These are phyloP conservation scores for Teratosphaeria zuluensis DNA, from an alignment of 2,329 filamentous ascomycete genomes.

Conservation along the genomic window DNA sequence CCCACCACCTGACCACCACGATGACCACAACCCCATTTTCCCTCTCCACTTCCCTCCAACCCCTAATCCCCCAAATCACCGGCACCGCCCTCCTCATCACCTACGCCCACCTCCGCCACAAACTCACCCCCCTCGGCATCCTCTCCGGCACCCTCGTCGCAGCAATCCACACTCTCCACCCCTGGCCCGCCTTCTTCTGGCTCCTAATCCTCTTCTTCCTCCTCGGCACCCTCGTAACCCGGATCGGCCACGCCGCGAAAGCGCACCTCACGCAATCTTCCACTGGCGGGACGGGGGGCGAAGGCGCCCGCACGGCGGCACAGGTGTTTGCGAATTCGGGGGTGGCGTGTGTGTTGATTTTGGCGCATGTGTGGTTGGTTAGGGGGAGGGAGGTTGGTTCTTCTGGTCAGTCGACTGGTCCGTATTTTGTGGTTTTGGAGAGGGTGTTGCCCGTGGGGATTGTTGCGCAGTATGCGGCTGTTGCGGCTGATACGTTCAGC, in stretches of 20 bases:
- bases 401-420: conserved; percentile 19
- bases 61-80: conserved; percentile 17
- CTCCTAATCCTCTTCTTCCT: conserved; percentile 80
- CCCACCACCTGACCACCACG: neutral
- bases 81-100: conserved; percentile 35
- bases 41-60: neutral
- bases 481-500: conserved; percentile 86
- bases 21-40: neutral
- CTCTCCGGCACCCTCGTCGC: conserved; percentile 64
- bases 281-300: conserved; percentile 62
- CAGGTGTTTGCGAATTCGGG: conserved; percentile 88
- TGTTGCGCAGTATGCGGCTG: conserved; percentile 64
- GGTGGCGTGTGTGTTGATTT: conserved; percentile 58
- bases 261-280: conserved; percentile 69
- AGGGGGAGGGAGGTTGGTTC: conserved; percentile 23
- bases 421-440: conserved; percentile 31
- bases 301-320: conserved; percentile 72
- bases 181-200: conserved; percentile 84
- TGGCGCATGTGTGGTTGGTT: conserved; percentile 41
- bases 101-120: conserved; percentile 37
- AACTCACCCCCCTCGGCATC: conserved; percentile 67
- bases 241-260: conserved; percentile 80
- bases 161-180: conserved; percentile 74
- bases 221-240: conserved; percentile 68
- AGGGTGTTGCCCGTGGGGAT: conserved; percentile 35